Conservation (phyloP, 805 yeast genomes). For the Saccharomyces cerevisiae region DNA sequence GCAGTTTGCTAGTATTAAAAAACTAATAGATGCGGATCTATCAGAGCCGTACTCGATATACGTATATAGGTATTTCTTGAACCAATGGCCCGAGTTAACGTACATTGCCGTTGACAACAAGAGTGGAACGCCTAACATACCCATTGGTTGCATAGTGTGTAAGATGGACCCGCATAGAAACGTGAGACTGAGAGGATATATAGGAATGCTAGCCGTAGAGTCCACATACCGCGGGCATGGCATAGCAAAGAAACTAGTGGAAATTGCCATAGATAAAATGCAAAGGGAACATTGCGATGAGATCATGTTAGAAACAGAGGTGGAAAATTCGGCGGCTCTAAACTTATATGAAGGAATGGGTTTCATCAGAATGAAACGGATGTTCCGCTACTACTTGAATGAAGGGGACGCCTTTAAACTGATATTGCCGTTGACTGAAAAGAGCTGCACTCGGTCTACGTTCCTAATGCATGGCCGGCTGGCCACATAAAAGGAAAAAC, state of each 20-base stretch:
- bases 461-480: constrained; percentile 31
- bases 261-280: constrained; percentile 57
- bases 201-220: constrained; percentile 91
- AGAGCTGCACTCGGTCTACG: constrained; percentile 46
- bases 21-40: constrained; percentile 60
- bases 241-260: constrained; percentile 68
- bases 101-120: constrained; percentile 43
- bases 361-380: constrained; percentile 62
- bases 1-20: constrained; percentile 43
- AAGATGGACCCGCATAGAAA: constrained; percentile 71
- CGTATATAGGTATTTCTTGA: constrained; percentile 83
- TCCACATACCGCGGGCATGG: constrained; percentile 66
- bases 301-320: constrained; percentile 88
- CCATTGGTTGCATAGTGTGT: constrained; percentile 80
- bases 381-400: constrained; percentile 81
- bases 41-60: constrained; percentile 93
- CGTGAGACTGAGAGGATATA: constrained; percentile 71
- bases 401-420: constrained; percentile 89
- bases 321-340: constrained; percentile 64
- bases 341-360: constrained; percentile 67
- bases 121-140: constrained; percentile 13
- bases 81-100: constrained; percentile 85
- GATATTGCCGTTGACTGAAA: constrained; percentile 68
- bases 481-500: background rate
- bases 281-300: constrained; percentile 66